Evolutionary conservation across 1,284 basidiomycete species (phyloP).

Genomic region (Heliocybe sulcata): DNA sequence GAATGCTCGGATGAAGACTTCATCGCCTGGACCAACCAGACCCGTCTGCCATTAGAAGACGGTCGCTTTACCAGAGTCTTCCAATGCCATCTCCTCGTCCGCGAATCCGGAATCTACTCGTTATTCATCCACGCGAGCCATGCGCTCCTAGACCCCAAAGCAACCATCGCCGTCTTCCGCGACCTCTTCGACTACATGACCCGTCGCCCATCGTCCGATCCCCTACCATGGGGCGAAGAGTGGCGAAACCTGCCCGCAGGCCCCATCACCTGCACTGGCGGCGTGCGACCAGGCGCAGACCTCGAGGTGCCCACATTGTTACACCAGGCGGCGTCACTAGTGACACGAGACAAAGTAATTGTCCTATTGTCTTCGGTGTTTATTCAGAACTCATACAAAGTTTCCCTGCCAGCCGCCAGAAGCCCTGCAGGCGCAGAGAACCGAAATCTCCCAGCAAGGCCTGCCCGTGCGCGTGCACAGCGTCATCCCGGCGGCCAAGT

Average conservation of each 20-base stretch:
- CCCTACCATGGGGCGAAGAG: constrained; percentile 8
- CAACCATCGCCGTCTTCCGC: neutral
- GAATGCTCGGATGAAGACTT: neutral
- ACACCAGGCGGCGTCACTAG: neutral
- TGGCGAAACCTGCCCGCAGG: constrained; percentile 8
- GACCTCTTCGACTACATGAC: neutral
- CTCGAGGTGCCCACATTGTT: neutral
- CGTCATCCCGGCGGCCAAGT: neutral
- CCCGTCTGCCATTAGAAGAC: neutral
- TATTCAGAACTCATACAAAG: neutral
- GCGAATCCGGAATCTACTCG: neutral
- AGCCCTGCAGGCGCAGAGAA: neutral
- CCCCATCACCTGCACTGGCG: constrained; percentile 8
- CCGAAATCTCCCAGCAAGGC: neutral
- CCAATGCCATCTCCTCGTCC: neutral
- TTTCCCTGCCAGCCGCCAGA: neutral
- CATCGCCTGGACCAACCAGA: neutral
- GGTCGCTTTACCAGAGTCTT: neutral
- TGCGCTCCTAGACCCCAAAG: neutral
- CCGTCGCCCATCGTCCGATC: neutral
- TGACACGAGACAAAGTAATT: neutral
- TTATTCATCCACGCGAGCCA: neutral
- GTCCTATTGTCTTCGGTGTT: neutral
- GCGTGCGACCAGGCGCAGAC: constrained; percentile 4
- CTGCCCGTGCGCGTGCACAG: neutral